phyloP scores from a whole-genome alignment of 305 asterid species.

The Andrographis paniculata region DNA sequence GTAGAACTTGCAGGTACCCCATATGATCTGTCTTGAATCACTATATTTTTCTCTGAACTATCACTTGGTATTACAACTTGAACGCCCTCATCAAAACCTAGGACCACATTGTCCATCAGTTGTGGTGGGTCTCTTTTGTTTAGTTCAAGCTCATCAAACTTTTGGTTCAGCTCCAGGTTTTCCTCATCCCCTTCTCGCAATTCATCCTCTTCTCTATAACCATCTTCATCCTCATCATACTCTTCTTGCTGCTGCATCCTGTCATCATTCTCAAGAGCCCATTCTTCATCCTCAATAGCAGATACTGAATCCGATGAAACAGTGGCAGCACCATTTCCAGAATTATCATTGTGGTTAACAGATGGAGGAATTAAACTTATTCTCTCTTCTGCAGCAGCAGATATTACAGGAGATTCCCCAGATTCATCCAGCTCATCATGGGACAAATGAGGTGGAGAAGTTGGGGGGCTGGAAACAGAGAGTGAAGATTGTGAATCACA shows the following conservation, averaged over 20 bases:
- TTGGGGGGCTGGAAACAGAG: constrained; percentile 96
- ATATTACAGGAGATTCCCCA: constrained; percentile 52
- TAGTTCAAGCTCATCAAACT: constrained; percentile 50
- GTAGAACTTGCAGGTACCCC: constrained; percentile 40
- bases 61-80: constrained; percentile 86
- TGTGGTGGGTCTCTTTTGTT: constrained; percentile 47
- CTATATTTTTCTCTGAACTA: constrained; percentile 50
- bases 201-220: constrained; percentile 87
- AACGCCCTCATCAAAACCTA: constrained; percentile 92
- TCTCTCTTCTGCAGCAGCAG: constrained; percentile 42
- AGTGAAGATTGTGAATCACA: constrained; percentile 95
- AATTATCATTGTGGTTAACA: constrained; percentile 33
- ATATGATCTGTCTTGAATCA: constrained; percentile 39
- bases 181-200: constrained; percentile 66
- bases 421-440: constrained; percentile 93
- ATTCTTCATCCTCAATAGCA: constrained; percentile 75
- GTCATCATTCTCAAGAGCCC: constrained; percentile 64
- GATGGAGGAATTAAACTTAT: constrained; percentile 29
- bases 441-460: constrained; percentile 89
- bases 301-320: constrained; percentile 43
- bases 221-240: constrained; percentile 90
- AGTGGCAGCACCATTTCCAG: constrained; percentile 30
- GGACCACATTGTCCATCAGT: constrained; percentile 58
- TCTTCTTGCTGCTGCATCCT: constrained; percentile 78
- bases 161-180: constrained; percentile 51